Percentiles rank a stretch among this genome's conserved stretches.
These are phyloP conservation scores for Thyridium curvatum DNA, from an alignment of 2,329 filamentous ascomycete genomes.

Conservation along the genomic window DNA sequence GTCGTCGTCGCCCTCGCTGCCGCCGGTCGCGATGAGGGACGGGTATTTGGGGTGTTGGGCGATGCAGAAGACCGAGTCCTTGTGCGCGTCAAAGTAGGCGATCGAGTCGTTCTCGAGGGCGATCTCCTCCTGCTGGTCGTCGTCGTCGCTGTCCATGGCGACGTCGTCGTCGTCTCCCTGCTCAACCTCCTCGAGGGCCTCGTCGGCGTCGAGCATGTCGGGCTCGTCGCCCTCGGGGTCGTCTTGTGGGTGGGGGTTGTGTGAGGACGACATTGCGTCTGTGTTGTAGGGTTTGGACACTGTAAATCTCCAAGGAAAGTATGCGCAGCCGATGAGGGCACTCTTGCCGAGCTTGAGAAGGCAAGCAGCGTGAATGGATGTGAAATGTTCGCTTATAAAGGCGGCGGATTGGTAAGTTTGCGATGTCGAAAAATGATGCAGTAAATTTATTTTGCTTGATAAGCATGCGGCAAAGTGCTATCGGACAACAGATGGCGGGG, in stretches of 20 bases:
- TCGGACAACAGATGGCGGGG: no score
- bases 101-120: constrained; percentile 84
- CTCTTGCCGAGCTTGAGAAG: no score
- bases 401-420: neutral
- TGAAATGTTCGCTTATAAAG: neutral
- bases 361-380: no score
- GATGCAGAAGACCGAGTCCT: constrained; percentile 90
- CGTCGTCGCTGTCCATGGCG: constrained; percentile 18
- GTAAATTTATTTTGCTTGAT: no score
- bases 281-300: neutral
- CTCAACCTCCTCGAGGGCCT: constrained; percentile 73
- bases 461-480: no score
- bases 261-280: constrained; percentile 14
- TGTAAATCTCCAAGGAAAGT: no score
- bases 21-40: constrained; percentile 79
- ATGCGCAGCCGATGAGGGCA: no score
- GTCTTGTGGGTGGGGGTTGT: constrained; percentile 30
- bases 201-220: constrained; percentile 69
- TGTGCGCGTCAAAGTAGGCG: constrained; percentile 86
- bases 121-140: constrained; percentile 59
- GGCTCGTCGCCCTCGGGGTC: constrained; percentile 53
- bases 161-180: constrained; percentile 50
- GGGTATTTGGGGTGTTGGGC: constrained; percentile 81
- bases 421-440: no score
- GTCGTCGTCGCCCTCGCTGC: constrained; percentile 54